phyloP scores from a whole-genome alignment of 129 eudicot genomes.

The Lactuca saligna region DNA sequence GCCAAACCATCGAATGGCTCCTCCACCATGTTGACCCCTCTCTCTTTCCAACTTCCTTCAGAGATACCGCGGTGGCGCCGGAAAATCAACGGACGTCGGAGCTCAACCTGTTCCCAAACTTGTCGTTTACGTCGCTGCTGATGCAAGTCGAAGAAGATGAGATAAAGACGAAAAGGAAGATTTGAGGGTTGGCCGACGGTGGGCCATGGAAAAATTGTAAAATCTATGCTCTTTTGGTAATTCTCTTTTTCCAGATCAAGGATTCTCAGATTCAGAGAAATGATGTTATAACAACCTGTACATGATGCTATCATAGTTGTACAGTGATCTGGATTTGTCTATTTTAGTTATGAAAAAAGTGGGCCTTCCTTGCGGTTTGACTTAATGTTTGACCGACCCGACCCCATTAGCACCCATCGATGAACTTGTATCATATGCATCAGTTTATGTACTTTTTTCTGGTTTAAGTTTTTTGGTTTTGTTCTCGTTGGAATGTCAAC shows the following conservation, averaged over 20 bases:
- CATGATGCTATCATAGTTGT: neutral
- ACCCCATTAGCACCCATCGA: neutral
- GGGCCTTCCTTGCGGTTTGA: neutral
- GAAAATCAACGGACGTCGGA: conserved; percentile 14
- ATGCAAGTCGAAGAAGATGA: conserved; percentile 29
- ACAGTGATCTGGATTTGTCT: conserved; percentile 12
- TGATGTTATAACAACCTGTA: neutral
- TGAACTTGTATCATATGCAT: conserved; percentile 8
- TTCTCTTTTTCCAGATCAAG: neutral
- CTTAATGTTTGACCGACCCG: neutral
- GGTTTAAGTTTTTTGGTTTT: neutral
- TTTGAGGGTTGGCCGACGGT: conserved; percentile 7
- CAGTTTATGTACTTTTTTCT: neutral
- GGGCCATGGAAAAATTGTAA: conserved; percentile 11
- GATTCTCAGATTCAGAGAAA: conserved; percentile 5
- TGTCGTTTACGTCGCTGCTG: conserved; percentile 36
- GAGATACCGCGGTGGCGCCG: neutral
- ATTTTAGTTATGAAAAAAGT: neutral
- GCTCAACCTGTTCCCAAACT: conserved; percentile 27
- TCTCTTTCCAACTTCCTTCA: conserved; percentile 9
- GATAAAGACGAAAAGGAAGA: conserved; percentile 7
- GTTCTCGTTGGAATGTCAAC: neutral
- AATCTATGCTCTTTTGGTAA: conserved; percentile 9
- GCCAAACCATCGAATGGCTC: conserved; percentile 42
- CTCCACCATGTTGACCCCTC: conserved; percentile 29